Conservation (phyloP, 2,329 filamentous ascomycete species). For the Penicillium sp. region DNA sequence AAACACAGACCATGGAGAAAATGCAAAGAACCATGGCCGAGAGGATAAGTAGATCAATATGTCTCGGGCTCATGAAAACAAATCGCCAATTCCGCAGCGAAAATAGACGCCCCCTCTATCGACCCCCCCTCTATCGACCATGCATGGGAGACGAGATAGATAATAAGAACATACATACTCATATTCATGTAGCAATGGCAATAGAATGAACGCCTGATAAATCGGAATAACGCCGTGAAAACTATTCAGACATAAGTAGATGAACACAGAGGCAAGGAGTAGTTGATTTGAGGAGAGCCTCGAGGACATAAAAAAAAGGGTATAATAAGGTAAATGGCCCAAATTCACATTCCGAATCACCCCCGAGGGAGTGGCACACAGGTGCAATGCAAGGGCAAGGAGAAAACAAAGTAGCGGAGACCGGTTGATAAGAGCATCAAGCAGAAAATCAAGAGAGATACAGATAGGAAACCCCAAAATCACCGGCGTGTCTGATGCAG, state of each 20-base stretch:
- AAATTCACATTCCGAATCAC: conserved; percentile 31
- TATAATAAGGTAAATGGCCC: conserved; percentile 33
- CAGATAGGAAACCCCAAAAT: background rate
- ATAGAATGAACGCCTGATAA: conserved; percentile 16
- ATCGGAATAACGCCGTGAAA: conserved; percentile 11
- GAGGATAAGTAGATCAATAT: conserved; percentile 4
- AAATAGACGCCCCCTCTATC: conserved; percentile 18
- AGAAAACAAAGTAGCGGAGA: conserved; percentile 5
- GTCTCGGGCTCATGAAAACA: conserved; percentile 9
- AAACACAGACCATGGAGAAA: background rate
- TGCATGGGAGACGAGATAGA: conserved; percentile 10
- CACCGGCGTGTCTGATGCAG: conserved; percentile 14
- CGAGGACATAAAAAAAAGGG: conserved; percentile 34
- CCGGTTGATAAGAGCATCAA: background rate
- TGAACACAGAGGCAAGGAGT: conserved; percentile 3
- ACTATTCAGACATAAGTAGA: conserved; percentile 3
- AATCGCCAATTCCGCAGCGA: conserved; percentile 4
- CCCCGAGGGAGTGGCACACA: conserved; percentile 15
- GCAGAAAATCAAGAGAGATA: conserved; percentile 1
- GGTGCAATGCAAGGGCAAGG: conserved; percentile 17
- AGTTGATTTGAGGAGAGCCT: conserved; percentile 12
- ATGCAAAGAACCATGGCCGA: background rate
- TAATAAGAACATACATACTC: conserved; percentile 18
- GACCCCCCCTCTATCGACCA: conserved; percentile 23
- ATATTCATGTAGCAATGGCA: conserved; percentile 19